Conservation (phyloP, 1,284 basidiomycete genomes). For the Malassezia dermatis region DNA sequence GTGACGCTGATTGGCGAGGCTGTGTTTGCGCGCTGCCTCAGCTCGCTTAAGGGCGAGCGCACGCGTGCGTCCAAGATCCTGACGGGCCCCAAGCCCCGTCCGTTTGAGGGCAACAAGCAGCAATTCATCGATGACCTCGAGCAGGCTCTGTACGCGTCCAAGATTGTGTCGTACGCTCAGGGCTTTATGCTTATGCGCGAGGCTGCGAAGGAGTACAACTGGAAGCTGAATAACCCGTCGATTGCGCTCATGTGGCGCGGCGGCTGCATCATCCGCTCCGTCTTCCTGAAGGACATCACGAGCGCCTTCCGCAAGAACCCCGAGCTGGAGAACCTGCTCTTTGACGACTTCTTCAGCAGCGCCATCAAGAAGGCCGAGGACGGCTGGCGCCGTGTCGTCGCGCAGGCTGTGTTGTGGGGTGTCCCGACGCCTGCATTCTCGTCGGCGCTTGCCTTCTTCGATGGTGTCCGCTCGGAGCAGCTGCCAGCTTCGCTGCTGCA, state of each 20-base stretch:
- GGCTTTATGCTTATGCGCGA: conserved; percentile 99
- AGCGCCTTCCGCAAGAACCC: conserved; percentile 78
- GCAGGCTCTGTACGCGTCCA: conserved; percentile 96
- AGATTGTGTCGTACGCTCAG: conserved; percentile 78
- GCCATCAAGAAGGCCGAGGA: conserved; percentile 84
- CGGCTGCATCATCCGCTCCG: conserved; percentile 80
- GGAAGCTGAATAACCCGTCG: conserved; percentile 65
- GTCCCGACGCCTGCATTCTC: conserved; percentile 92
- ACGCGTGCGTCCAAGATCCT: conserved; percentile 81
- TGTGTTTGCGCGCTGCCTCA: conserved; percentile 96
- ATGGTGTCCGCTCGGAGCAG: conserved; percentile 79
- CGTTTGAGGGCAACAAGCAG: conserved; percentile 95
- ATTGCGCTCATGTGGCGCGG: conserved; percentile 99
- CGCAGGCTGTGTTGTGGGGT: conserved; percentile 94
- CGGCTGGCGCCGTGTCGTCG: conserved; percentile 94
- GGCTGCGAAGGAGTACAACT: conserved; percentile 81
- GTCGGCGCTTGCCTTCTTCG: conserved; percentile 96
- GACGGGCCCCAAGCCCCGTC: conserved; percentile 74
- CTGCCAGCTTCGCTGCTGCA: conserved; percentile 87
- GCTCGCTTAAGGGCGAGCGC: conserved; percentile 95
- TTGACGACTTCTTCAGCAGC: conserved; percentile 97
- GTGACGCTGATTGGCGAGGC: conserved; percentile 99
- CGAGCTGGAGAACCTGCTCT: conserved; percentile 81
- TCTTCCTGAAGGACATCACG: conserved; percentile 53
- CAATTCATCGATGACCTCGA: conserved; percentile 98